These are phyloP conservation scores for Boletus bicolor DNA, from an alignment of 768 basidiomycete species.

Conservation along the genomic window DNA sequence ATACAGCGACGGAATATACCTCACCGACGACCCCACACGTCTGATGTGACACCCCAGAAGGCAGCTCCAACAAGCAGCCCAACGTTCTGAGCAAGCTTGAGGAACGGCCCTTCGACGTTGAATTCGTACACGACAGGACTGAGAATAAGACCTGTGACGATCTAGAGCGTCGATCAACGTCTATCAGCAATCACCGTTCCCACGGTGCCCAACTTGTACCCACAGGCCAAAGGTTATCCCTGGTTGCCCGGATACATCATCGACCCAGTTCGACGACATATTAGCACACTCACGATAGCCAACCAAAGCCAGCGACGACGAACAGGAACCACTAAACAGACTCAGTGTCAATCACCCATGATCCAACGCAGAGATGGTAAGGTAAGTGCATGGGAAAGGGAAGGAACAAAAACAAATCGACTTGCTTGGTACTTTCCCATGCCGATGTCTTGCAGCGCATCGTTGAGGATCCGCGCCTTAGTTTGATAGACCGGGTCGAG, in stretches of 20 bases:
- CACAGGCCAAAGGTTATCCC: constrained; percentile 75
- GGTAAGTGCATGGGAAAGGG: not conserved
- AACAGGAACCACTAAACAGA: constrained; percentile 55
- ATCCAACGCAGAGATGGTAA: not conserved
- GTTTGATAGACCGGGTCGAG: constrained; percentile 58
- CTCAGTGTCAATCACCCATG: not conserved
- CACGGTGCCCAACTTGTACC: constrained; percentile 17
- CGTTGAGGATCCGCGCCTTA: constrained; percentile 55
- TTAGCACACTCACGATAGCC: constrained; percentile 57
- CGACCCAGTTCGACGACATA: not conserved
- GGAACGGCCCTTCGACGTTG: constrained; percentile 53
- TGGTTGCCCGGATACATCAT: constrained; percentile 23
- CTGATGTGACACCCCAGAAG: constrained; percentile 66
- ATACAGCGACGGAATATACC: not conserved
- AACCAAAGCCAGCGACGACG: constrained; percentile 68
- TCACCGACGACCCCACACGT: constrained; percentile 69
- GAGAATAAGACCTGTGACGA: constrained; percentile 65
- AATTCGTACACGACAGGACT: constrained; percentile 66
- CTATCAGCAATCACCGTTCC: not conserved
- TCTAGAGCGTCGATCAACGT: constrained; percentile 31
- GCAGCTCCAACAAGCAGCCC: constrained; percentile 68
- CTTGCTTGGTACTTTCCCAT: constrained; percentile 68
- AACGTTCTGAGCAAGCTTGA: constrained; percentile 69
- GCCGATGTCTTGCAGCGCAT: constrained; percentile 62
- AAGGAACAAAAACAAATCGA: not conserved